Conservation (phyloP, 139 green algal genomes). For the Raphidocelis subcapitata region DNA sequence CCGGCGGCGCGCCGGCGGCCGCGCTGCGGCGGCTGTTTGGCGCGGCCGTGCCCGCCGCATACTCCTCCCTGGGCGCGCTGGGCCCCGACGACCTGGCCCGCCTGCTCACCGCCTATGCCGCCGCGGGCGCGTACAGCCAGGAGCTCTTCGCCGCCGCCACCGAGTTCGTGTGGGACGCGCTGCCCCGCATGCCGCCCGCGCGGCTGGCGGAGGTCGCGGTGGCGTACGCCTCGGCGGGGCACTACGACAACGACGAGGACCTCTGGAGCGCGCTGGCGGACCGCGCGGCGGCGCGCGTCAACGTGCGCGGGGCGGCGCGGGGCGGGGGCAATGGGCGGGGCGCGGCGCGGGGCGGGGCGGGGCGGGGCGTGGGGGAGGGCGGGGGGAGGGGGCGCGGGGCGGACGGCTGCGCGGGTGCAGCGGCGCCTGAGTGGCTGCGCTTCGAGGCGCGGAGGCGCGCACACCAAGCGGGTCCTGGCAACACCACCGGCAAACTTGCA, state of each 20-base stretch:
- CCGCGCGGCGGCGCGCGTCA: conserved; percentile 1
- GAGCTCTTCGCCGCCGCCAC: conserved; percentile 28
- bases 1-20: background rate
- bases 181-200: background rate
- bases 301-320: background rate
- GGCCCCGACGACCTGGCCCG: background rate
- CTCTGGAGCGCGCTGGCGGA: conserved; percentile 15
- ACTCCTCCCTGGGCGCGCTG: conserved; percentile 10
- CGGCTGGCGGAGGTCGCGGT: conserved; percentile 12
- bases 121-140: conserved; percentile 19
- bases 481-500: no score
- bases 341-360: background rate
- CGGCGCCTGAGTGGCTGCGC: no score
- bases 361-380: background rate
- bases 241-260: conserved; percentile 34
- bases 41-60: conserved; percentile 13
- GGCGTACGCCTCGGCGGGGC: conserved; percentile 19
- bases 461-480: no score
- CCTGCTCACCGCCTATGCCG: conserved; percentile 11
- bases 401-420: no score
- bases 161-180: conserved; percentile 27
- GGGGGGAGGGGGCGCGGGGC: no score
- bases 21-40: no score
- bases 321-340: background rate
- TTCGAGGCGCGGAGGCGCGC: no score